A percentile compares a stretch with the other conserved stretches of the same genome.
Evolutionary conservation across 2,329 filamentous ascomycete genomes (phyloP).

Genomic region (Ophioceras dolichostomum): DNA sequence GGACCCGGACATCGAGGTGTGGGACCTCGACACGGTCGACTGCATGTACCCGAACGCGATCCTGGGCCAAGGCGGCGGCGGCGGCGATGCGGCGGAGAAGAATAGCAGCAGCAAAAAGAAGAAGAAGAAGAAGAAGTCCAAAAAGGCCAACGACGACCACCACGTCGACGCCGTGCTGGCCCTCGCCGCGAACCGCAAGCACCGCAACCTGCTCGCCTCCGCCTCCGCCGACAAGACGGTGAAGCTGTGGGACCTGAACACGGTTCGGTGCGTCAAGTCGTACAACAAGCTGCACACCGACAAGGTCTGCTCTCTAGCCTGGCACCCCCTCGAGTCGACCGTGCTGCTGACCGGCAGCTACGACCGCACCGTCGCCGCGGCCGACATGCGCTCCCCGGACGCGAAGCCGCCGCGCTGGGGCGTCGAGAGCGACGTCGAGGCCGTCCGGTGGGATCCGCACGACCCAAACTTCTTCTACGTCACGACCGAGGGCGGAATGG

Average conservation of each 20-base stretch:
- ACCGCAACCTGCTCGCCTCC: slow-evolving; percentile 88
- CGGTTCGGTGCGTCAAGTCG: slow-evolving; percentile 83
- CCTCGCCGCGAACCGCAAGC: slow-evolving; percentile 81
- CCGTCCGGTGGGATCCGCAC: slow-evolving; percentile 85
- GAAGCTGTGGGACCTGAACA: slow-evolving; percentile 95
- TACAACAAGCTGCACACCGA: slow-evolving; percentile 83
- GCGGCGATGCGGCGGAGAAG: slow-evolving; percentile 35
- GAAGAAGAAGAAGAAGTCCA: slow-evolving; percentile 84
- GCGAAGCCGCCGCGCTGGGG: slow-evolving; percentile 75
- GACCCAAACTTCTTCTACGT: slow-evolving; percentile 90
- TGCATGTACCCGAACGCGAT: slow-evolving; percentile 98
- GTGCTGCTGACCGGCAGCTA: slow-evolving; percentile 88
- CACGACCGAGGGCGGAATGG: slow-evolving; percentile 79
- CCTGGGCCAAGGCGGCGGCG: slow-evolving; percentile 58
- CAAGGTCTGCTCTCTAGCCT: slow-evolving; percentile 93
- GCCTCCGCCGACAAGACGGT: slow-evolving; percentile 94
- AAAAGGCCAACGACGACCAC: slow-evolving; percentile 80
- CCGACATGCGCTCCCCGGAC: slow-evolving; percentile 89
- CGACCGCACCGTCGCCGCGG: slow-evolving; percentile 86
- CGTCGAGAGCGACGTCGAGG: slow-evolving; percentile 92
- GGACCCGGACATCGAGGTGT: slow-evolving; percentile 97
- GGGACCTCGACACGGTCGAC: slow-evolving; percentile 93
- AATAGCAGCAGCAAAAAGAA: slow-evolving; percentile 66
- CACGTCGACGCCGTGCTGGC: slow-evolving; percentile 91
- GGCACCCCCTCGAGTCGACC: slow-evolving; percentile 81